A percentile compares a stretch with the other conserved stretches of the same genome.
These are phyloP conservation scores for Leucosporidium yakuticum DNA, from an alignment of 768 basidiomycete species.

Conservation along the genomic window DNA sequence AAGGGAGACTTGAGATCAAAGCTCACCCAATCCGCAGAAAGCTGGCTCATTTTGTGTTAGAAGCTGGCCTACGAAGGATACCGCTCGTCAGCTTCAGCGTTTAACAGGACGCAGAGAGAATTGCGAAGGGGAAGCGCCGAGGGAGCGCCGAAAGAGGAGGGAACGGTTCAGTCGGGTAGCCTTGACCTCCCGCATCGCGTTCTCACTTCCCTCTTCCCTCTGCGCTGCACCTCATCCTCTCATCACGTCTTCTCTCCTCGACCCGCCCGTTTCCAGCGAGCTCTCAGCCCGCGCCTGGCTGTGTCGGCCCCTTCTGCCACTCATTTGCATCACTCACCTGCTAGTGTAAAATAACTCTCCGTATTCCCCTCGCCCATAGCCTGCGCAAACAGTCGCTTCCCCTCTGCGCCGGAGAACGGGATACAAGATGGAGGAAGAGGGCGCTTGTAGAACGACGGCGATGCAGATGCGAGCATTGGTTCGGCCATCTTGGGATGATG, in stretches of 20 bases:
- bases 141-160: too few relatives aligned
- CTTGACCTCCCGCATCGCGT: background rate
- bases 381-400: conserved; percentile 24
- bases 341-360: conserved; percentile 34
- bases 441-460: conserved; percentile 33
- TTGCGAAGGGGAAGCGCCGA: too few relatives aligned
- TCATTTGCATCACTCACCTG: background rate
- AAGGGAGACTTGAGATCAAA: too few relatives aligned
- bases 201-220: background rate
- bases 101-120: too few relatives aligned
- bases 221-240: background rate
- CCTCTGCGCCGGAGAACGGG: conserved; percentile 22
- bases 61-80: background rate
- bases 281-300: background rate
- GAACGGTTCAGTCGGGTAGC: too few relatives aligned
- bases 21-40: conserved; percentile 36
- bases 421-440: conserved; percentile 32
- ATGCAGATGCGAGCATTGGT: conserved; percentile 9
- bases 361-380: conserved; percentile 28
- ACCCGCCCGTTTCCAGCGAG: too few relatives aligned
- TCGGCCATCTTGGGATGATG: background rate
- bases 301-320: rapidly evolving
- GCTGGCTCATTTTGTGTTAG: conserved; percentile 38
- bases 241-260: too few relatives aligned
- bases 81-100: background rate